Evolutionary conservation across 2,329 filamentous ascomycete genomes (phyloP).

Genomic region (Escovopsis sp.): DNA sequence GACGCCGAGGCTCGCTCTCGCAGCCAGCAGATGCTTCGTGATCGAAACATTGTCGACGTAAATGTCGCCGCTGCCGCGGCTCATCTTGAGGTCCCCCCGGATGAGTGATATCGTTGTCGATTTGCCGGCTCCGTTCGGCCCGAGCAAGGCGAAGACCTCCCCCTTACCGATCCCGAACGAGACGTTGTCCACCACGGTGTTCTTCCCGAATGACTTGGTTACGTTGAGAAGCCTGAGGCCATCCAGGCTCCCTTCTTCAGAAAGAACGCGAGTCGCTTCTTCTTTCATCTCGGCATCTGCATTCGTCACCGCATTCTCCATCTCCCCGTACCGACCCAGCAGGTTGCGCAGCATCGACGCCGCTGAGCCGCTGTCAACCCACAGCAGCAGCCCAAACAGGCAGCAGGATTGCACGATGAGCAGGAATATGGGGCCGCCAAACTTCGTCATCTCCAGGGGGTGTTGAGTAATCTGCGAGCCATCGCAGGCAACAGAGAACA

Average conservation of each 20-base stretch:
- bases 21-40: conserved; percentile 53
- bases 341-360: conserved; percentile 35
- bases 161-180: conserved; percentile 68
- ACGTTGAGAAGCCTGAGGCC: conserved; percentile 68
- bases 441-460: conserved; percentile 56
- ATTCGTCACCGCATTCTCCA: conserved; percentile 15
- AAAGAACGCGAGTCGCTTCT: conserved; percentile 48
- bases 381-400: conserved; percentile 59
- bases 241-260: conserved; percentile 27
- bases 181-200: conserved; percentile 74
- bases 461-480: conserved; percentile 48
- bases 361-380: conserved; percentile 62
- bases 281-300: conserved; percentile 47
- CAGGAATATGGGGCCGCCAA: conserved; percentile 75
- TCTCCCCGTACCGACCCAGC: conserved; percentile 19
- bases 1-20: conserved; percentile 69
- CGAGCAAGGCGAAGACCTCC: conserved; percentile 78
- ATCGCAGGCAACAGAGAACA: conserved; percentile 68
- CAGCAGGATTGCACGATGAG: conserved; percentile 58
- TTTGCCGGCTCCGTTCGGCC: conserved; percentile 85
- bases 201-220: conserved; percentile 63
- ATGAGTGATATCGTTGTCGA: conserved; percentile 81
- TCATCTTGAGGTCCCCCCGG: conserved; percentile 71
- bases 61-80: conserved; percentile 57
- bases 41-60: conserved; percentile 68